Evolutionary conservation across 106 monocot species (phyloP).

Genomic region (Gastrodia elata): DNA sequence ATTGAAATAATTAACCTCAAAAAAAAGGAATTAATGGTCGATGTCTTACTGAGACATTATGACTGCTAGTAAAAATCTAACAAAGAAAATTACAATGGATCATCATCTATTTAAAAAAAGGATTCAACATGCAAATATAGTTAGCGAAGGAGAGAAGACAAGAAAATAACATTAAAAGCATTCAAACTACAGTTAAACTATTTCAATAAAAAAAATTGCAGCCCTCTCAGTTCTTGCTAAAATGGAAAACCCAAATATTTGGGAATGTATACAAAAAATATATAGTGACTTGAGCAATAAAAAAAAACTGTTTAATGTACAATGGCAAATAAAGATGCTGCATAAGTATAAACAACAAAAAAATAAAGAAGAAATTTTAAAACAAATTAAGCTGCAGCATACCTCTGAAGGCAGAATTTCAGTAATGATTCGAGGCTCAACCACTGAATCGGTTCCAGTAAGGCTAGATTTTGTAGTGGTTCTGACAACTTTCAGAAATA

Average conservation of each 20-base stretch:
- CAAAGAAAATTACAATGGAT: background rate
- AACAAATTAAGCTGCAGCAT: conserved; percentile 5
- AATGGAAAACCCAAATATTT: background rate
- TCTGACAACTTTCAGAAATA: conserved; percentile 19
- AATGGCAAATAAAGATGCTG: background rate
- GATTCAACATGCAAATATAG: background rate
- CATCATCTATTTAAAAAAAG: background rate
- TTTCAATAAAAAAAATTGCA: background rate
- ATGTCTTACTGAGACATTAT: background rate
- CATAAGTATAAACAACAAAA: background rate
- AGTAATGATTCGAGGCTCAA: conserved; percentile 28
- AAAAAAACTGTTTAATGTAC: background rate
- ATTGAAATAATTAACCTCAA: background rate
- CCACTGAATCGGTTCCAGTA: conserved; percentile 20
- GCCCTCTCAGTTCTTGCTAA: background rate
- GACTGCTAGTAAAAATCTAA: background rate
- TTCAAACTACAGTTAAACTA: background rate
- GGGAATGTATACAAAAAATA: background rate
- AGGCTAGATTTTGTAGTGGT: conserved; percentile 34
- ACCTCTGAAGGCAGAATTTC: conserved; percentile 55
- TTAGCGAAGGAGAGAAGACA: background rate
- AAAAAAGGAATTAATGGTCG: background rate
- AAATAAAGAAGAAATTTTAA: conserved; percentile 2
- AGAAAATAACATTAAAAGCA: background rate
- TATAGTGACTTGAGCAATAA: background rate